phyloP scores from a whole-genome alignment of 1,284 basidiomycete genomes.

The Pseudozyma sp. region DNA sequence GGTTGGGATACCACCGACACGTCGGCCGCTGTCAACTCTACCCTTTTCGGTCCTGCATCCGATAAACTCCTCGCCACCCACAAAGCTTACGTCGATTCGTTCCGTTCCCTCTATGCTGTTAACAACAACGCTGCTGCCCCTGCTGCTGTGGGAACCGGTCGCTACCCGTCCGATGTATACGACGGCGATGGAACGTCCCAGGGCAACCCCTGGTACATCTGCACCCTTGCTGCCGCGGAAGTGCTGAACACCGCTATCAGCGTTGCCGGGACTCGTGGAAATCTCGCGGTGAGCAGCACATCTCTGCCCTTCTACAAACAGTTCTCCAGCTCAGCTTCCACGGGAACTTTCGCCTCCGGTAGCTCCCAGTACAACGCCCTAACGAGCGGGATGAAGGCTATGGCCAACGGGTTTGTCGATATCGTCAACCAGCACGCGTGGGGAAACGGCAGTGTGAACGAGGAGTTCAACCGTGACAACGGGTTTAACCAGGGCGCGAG shows the following conservation, averaged over 20 bases:
- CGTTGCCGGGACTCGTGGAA: conserved; percentile 25
- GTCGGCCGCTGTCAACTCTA: conserved; percentile 21
- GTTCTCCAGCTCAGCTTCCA: conserved; percentile 27
- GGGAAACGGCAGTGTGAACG: conserved; percentile 52
- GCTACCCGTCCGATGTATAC: conserved; percentile 49
- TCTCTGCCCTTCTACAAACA: conserved; percentile 52
- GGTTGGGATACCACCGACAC: conserved; percentile 44
- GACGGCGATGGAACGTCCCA: conserved; percentile 34
- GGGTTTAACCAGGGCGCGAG: conserved; percentile 54
- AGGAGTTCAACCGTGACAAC: conserved; percentile 47
- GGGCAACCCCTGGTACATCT: conserved; percentile 60
- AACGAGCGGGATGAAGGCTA: conserved; percentile 39
- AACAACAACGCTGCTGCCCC: conserved; percentile 47
- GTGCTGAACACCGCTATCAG: conserved; percentile 47
- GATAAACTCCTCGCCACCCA: conserved; percentile 52
- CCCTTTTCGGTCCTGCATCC: conserved; percentile 44
- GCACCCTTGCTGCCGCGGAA: conserved; percentile 52
- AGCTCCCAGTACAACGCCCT: conserved; percentile 29
- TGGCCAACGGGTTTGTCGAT: conserved; percentile 48
- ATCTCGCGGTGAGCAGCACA: conserved; percentile 28
- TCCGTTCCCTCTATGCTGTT: conserved; percentile 49
- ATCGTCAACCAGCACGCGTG: conserved; percentile 45
- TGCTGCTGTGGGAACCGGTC: conserved; percentile 40
- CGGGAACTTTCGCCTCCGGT: conserved; percentile 26
- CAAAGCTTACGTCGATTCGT: conserved; percentile 51